phyloP scores from a whole-genome alignment of 1,284 basidiomycete genomes.

The Puccinia horiana region DNA sequence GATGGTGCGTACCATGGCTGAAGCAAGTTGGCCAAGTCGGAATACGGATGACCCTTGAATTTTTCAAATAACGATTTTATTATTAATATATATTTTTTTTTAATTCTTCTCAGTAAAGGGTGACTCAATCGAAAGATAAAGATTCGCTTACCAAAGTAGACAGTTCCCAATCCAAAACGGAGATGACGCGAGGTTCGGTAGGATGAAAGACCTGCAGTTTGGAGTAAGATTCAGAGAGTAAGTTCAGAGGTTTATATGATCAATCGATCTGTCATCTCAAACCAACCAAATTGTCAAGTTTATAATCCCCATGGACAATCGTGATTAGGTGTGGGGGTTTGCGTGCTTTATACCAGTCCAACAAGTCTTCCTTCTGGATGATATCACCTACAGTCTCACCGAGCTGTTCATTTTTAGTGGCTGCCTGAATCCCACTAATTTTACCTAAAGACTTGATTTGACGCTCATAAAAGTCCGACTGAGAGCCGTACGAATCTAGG shows the following conservation, averaged over 20 bases:
- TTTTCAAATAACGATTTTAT: background rate
- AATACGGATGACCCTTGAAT: slow-evolving; percentile 66
- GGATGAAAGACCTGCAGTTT: slow-evolving; percentile 73
- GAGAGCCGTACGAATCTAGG: slow-evolving; percentile 75
- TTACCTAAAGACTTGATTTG: slow-evolving; percentile 82
- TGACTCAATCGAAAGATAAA: background rate
- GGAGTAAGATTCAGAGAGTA: background rate
- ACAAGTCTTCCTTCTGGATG: slow-evolving; percentile 71
- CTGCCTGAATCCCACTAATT: slow-evolving; percentile 73
- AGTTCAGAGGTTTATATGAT: background rate
- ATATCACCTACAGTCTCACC: slow-evolving; percentile 67
- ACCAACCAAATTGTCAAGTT: slow-evolving; percentile 78
- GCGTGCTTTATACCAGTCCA: slow-evolving; percentile 72
- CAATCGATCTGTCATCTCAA: background rate
- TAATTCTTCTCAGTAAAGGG: background rate
- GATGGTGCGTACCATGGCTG: slow-evolving; percentile 76
- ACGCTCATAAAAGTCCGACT: slow-evolving; percentile 80
- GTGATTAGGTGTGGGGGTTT: slow-evolving; percentile 66
- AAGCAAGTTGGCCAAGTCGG: slow-evolving; percentile 87
- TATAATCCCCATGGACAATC: slow-evolving; percentile 94
- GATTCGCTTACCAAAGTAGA: slow-evolving; percentile 83
- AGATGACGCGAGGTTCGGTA: slow-evolving; percentile 85
- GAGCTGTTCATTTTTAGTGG: slow-evolving; percentile 68
- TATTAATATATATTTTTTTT: background rate
- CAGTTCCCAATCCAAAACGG: slow-evolving; percentile 93